A percentile compares a stretch with the other conserved stretches of the same genome.
These are phyloP conservation scores for Phaeosphaeriaceae sp. DNA, from an alignment of 2,329 filamentous ascomycete species.

Conservation along the genomic window DNA sequence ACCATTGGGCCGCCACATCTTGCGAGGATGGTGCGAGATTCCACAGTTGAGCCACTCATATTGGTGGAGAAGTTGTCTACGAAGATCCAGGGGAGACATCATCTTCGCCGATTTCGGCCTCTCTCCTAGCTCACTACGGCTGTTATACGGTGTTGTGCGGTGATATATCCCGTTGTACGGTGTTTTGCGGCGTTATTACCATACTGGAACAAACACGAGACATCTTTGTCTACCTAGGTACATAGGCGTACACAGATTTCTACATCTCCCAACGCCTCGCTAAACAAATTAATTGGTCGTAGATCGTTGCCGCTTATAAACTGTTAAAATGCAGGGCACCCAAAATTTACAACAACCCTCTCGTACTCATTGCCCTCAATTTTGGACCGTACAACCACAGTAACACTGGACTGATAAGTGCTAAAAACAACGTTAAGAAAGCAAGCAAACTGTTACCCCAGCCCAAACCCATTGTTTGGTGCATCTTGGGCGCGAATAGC, in stretches of 20 bases:
- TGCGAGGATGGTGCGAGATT: background rate
- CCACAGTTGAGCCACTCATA: too few relatives aligned
- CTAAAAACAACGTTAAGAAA: conserved; percentile 57
- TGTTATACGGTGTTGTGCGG: too few relatives aligned
- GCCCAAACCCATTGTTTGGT: conserved; percentile 62
- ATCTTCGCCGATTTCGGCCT: too few relatives aligned
- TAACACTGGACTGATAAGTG: conserved; percentile 56
- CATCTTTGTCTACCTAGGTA: background rate
- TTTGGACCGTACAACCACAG: conserved; percentile 51
- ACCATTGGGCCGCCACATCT: background rate
- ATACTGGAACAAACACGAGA: too few relatives aligned
- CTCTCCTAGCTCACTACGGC: too few relatives aligned
- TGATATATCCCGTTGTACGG: too few relatives aligned
- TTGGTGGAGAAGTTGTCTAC: too few relatives aligned
- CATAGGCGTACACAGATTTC: background rate
- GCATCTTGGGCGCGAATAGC: conserved; percentile 64
- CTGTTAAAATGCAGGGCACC: background rate
- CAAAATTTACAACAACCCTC: conserved; percentile 10
- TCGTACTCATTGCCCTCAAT: conserved; percentile 33
- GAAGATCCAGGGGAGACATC: too few relatives aligned
- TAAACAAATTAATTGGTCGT: background rate
- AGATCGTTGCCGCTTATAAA: background rate
- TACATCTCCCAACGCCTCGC: background rate
- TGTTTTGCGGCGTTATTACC: too few relatives aligned
- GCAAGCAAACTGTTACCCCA: conserved; percentile 64